Conservation (phyloP, 2,329 filamentous ascomycete species). For the Nannizziopsis arthrosporioides region DNA sequence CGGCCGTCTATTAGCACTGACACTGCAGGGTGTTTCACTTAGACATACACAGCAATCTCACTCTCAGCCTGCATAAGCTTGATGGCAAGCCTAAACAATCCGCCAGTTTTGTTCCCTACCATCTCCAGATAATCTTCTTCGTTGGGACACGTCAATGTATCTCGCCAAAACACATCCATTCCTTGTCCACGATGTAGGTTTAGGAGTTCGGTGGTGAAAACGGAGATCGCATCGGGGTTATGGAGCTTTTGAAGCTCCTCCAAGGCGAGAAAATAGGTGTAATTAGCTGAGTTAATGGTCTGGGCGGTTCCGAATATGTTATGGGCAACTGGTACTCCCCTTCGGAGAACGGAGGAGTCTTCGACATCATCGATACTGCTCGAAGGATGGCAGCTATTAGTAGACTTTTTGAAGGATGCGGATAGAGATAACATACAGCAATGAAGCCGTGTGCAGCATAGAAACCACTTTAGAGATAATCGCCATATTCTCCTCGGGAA, state of each 20-base stretch:
- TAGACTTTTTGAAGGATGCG: neutral
- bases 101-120: slow-evolving; percentile 34
- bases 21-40: too few relatives aligned
- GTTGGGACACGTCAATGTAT: slow-evolving; percentile 26
- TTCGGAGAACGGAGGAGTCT: slow-evolving; percentile 32
- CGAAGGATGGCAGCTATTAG: slow-evolving; percentile 1
- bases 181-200: slow-evolving; percentile 33
- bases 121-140: slow-evolving; percentile 34
- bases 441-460: slow-evolving; percentile 32
- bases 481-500: slow-evolving; percentile 24
- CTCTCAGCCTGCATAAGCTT: slow-evolving; percentile 29
- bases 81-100: slow-evolving; percentile 29
- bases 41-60: slow-evolving; percentile 12
- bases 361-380: slow-evolving; percentile 36
- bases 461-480: slow-evolving; percentile 26
- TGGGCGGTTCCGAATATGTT: slow-evolving; percentile 34
- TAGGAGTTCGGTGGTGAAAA: slow-evolving; percentile 29
- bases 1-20: too few relatives aligned
- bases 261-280: slow-evolving; percentile 31
- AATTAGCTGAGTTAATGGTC: slow-evolving; percentile 39
- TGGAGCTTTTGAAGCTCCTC: slow-evolving; percentile 24
- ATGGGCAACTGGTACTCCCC: slow-evolving; percentile 35
- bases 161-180: slow-evolving; percentile 32
- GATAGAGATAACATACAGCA: slow-evolving; percentile 26
- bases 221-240: slow-evolving; percentile 24